Conservation (phyloP, 345 rosid genomes). For the Garcia nutans region DNA sequence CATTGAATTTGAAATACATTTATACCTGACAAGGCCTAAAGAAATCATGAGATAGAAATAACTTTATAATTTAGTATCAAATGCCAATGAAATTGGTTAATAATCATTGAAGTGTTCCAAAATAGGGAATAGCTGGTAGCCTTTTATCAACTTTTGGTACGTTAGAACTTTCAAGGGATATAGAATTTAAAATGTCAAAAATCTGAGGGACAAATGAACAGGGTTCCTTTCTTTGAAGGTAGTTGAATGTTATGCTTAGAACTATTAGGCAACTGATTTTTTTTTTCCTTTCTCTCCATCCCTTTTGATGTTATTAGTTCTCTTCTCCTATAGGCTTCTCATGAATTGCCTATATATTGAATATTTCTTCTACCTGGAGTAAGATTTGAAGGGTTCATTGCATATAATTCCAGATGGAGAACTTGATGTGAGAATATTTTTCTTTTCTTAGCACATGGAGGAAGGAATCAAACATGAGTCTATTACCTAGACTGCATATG, state of each 20-base stretch:
- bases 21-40: neutral
- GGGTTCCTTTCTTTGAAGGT: neutral
- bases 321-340: neutral
- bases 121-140: neutral
- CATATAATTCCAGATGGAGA: neutral
- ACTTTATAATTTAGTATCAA: neutral
- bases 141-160: neutral
- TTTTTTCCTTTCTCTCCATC: neutral
- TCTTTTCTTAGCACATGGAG: no score
- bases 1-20: no score
- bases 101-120: neutral
- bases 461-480: no score
- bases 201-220: neutral
- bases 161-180: neutral
- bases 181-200: neutral
- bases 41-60: neutral
- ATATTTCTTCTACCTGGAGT: neutral
- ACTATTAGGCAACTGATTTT: neutral
- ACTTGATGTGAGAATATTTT: neutral
- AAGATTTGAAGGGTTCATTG: neutral
- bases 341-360: neutral
- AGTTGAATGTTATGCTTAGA: neutral
- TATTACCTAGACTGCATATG: no score
- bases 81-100: neutral
- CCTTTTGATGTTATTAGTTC: neutral